phyloP scores from a whole-genome alignment of 257 asterid genomes.

The Pogostemon cablin region DNA sequence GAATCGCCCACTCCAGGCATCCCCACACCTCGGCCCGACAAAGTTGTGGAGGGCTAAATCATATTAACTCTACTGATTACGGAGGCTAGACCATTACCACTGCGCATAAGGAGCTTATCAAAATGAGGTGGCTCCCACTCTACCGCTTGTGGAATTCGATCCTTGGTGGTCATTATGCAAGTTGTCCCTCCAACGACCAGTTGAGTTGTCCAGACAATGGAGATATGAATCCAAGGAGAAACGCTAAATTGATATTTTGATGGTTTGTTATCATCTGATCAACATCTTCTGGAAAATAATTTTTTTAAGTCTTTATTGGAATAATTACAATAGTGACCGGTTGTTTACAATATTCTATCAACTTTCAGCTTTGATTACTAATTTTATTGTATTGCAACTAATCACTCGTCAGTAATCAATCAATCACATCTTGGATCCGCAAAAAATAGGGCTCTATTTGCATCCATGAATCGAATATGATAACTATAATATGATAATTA shows the following conservation, averaged over 20 bases:
- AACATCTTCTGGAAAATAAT: not conserved
- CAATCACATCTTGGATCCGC: not conserved
- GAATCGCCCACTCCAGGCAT: no score
- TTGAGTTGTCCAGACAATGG: no score
- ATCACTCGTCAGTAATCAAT: not conserved
- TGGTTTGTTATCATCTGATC: not conserved
- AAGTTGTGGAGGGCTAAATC: no score
- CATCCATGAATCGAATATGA: not conserved
- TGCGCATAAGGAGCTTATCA: no score
- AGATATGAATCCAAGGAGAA: constrained; percentile 2
- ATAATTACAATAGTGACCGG: not conserved
- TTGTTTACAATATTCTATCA: not conserved
- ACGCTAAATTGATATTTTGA: not conserved
- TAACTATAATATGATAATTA: not conserved
- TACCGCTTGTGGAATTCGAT: no score
- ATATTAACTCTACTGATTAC: no score
- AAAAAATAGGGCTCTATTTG: not conserved
- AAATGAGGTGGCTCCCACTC: no score
- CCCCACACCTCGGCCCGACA: no score
- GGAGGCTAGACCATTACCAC: no score
- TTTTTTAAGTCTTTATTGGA: not conserved
- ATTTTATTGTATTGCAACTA: constrained; percentile 2
- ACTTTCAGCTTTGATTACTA: not conserved
- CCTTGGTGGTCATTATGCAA: no score
- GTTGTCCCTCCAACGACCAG: no score